Evolutionary conservation across 257 asterid species (phyloP).

Genomic region (Solanum corneliomulleri): DNA sequence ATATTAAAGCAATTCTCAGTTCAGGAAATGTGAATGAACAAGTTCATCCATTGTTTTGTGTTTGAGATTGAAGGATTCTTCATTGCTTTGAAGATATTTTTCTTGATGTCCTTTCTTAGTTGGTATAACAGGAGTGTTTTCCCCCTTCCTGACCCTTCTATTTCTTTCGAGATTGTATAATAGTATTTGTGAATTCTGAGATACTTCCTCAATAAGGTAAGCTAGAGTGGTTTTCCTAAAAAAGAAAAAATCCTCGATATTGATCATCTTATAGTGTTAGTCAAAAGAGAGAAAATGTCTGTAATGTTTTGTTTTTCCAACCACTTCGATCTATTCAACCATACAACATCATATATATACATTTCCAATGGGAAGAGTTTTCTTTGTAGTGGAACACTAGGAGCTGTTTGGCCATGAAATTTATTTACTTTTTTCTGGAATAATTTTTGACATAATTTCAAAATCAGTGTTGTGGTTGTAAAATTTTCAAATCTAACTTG

Average conservation of each 20-base stretch:
- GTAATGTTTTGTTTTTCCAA: background rate
- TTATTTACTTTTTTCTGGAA: background rate
- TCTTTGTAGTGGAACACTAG: background rate
- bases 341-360: background rate
- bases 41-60: background rate
- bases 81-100: slow-evolving; percentile 14
- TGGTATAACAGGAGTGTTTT: background rate
- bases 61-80: background rate
- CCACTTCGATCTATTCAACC: background rate
- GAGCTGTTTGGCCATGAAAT: background rate
- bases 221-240: background rate
- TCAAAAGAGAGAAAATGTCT: background rate
- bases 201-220: background rate
- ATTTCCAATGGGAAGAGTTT: background rate
- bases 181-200: background rate
- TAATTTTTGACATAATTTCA: background rate
- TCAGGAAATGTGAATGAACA: slow-evolving; percentile 31
- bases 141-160: background rate
- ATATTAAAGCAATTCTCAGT: slow-evolving; percentile 35
- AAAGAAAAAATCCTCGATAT: background rate
- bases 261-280: background rate
- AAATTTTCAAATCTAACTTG: background rate
- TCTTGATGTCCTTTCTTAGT: slow-evolving; percentile 2
- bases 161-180: background rate
- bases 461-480: background rate